Percentiles rank a stretch among this genome's conserved stretches.
phyloP scores from a whole-genome alignment of 1,284 basidiomycete genomes.

The Sutorius eximius region DNA sequence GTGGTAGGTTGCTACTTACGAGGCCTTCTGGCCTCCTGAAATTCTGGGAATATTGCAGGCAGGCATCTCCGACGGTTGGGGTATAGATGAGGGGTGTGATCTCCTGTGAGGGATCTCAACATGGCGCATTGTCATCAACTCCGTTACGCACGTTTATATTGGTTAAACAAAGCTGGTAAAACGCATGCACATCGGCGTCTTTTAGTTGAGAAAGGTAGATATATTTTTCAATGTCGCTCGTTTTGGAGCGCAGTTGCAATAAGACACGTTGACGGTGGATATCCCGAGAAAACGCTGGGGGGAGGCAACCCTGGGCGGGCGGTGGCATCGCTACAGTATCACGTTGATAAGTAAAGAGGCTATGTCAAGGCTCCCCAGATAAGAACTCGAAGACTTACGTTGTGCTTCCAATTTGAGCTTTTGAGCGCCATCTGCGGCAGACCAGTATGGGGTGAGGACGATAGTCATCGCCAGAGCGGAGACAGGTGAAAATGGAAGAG shows the following conservation, averaged over 20 bases:
- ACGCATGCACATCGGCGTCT: slow-evolving; percentile 68
- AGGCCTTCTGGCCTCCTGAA: slow-evolving; percentile 80
- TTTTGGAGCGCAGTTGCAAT: slow-evolving; percentile 72
- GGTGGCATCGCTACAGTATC: slow-evolving; percentile 42
- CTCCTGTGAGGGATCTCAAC: slow-evolving; percentile 40
- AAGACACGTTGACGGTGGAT: slow-evolving; percentile 64
- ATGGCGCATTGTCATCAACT: neutral
- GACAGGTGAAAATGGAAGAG: neutral
- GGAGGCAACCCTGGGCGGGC: slow-evolving; percentile 59
- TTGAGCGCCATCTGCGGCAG: slow-evolving; percentile 55
- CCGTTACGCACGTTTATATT: slow-evolving; percentile 47
- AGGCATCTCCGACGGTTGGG: slow-evolving; percentile 89
- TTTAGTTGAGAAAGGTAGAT: slow-evolving; percentile 79
- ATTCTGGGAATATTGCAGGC: slow-evolving; percentile 81
- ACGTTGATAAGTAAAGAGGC: slow-evolving; percentile 2
- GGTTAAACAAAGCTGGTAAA: slow-evolving; percentile 68
- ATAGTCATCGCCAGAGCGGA: slow-evolving; percentile 51
- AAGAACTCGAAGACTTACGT: slow-evolving; percentile 42
- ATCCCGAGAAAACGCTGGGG: slow-evolving; percentile 56
- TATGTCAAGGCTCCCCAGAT: neutral
- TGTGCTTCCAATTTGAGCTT: slow-evolving; percentile 62
- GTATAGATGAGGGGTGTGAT: slow-evolving; percentile 90
- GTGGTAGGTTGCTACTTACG: slow-evolving; percentile 42
- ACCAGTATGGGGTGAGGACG: slow-evolving; percentile 68
- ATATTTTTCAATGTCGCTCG: slow-evolving; percentile 75